Conservation (phyloP, 1,139 yeast genomes). For the Protomyces pachydermus region DNA sequence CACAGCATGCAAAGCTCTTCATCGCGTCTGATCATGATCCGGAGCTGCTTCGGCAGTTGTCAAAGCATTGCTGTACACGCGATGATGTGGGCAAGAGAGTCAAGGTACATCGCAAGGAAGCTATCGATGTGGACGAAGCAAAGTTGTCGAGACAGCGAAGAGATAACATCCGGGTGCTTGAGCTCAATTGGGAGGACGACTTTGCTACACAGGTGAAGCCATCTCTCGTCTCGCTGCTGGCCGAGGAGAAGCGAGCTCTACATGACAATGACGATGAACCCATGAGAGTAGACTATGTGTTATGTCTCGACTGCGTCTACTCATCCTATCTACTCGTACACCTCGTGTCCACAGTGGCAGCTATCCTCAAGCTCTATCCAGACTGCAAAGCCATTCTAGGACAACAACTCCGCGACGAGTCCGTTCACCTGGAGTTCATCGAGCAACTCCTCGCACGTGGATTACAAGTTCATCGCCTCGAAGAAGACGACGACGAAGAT, state of each 20-base stretch:
- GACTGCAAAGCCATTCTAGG: constrained; percentile 7
- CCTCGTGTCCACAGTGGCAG: background rate
- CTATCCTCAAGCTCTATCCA: background rate
- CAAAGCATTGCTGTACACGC: background rate
- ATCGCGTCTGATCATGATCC: constrained; percentile 16
- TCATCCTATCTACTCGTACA: constrained; percentile 2
- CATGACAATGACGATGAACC: background rate
- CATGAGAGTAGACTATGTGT: background rate
- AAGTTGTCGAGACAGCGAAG: background rate
- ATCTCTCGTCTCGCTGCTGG: background rate
- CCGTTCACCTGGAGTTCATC: constrained; percentile 13
- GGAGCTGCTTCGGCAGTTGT: background rate
- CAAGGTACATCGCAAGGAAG: background rate
- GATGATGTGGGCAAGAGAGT: background rate
- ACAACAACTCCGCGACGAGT: constrained; percentile 16
- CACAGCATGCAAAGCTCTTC: background rate
- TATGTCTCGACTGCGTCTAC: constrained; percentile 20
- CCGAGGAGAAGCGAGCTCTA: background rate
- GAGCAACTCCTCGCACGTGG: background rate
- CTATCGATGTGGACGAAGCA: background rate
- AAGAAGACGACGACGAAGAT: background rate
- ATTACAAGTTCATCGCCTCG: background rate
- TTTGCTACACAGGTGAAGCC: background rate
- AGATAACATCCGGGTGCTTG: background rate
- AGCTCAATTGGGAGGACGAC: constrained; percentile 13